These are phyloP conservation scores for Bryoerythrophyllum caledonicum DNA, from an alignment of 225 moss, liverwort and hornwort genomes.

Conservation along the genomic window DNA sequence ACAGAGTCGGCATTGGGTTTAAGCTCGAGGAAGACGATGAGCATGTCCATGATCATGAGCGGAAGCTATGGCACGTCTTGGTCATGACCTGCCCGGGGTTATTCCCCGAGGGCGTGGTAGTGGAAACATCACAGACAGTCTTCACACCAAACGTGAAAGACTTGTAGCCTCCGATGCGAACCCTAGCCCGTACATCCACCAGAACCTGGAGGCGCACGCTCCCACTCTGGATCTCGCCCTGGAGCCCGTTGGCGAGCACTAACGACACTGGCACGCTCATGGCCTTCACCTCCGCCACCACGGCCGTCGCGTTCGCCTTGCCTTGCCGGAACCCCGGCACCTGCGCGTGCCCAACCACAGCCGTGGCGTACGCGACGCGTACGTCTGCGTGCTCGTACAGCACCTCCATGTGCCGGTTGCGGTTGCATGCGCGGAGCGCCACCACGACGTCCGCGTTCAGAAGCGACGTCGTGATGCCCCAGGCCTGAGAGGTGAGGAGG, in stretches of 20 bases:
- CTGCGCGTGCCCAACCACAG: conserved; percentile 35
- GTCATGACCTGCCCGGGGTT: conserved; percentile 49
- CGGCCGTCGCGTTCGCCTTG: conserved; percentile 44
- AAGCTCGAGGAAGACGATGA: not conserved
- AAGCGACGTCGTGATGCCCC: conserved; percentile 27
- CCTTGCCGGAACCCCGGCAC: conserved; percentile 41
- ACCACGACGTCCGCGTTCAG: conserved; percentile 53
- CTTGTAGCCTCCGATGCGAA: conserved; percentile 60
- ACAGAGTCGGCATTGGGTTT: not conserved
- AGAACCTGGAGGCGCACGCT: conserved; percentile 41
- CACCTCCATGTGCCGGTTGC: conserved; percentile 72
- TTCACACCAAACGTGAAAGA: conserved; percentile 54
- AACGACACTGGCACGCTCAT: conserved; percentile 45
- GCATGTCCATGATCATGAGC: conserved; percentile 22
- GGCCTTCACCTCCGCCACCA: conserved; percentile 38
- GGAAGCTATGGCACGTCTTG: conserved; percentile 42
- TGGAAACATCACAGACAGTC: conserved; percentile 48
- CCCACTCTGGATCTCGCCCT: conserved; percentile 34
- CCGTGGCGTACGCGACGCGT: conserved; percentile 47
- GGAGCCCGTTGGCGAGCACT: conserved; percentile 40
- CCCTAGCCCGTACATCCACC: conserved; percentile 54
- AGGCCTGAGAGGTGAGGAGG: conserved; percentile 4
- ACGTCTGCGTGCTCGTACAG: conserved; percentile 64
- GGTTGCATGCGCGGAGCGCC: conserved; percentile 45
- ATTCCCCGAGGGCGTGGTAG: conserved; percentile 28